Conservation (phyloP, 2,329 filamentous ascomycete genomes). For the Lecanosticta acicola region DNA sequence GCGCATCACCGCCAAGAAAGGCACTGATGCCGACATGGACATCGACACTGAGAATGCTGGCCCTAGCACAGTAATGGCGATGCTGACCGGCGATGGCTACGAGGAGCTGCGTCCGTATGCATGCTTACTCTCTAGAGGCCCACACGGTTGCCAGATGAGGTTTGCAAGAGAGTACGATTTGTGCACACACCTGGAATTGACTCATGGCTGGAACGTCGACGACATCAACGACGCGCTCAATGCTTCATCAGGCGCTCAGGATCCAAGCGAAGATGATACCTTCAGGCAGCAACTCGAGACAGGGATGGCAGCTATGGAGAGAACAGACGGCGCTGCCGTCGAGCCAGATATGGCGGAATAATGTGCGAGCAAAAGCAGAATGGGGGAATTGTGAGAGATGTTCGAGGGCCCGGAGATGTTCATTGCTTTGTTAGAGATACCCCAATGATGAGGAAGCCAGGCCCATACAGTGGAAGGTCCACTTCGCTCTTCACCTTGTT, state of each 20-base stretch:
- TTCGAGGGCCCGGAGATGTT: too few relatives aligned
- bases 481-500: too few relatives aligned
- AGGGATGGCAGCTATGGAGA: neutral
- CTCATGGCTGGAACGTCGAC: constrained; percentile 38
- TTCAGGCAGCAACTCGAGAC: neutral
- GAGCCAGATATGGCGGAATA: neutral
- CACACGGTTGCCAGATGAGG: constrained; percentile 44
- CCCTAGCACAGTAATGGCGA: constrained; percentile 16
- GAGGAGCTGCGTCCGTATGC: constrained; percentile 46
- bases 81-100: constrained; percentile 55
- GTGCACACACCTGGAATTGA: constrained; percentile 49
- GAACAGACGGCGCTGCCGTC: neutral
- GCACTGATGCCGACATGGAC: constrained; percentile 11
- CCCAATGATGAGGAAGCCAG: too few relatives aligned
- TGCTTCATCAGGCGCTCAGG: neutral
- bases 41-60: constrained; percentile 7
- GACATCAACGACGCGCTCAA: constrained; percentile 36
- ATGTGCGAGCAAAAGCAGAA: too few relatives aligned
- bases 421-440: too few relatives aligned
- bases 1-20: constrained; percentile 7
- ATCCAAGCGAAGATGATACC: neutral
- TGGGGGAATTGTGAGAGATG: too few relatives aligned
- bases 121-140: constrained; percentile 41
- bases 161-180: constrained; percentile 56
- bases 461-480: too few relatives aligned